Base-by-base conservation (phyloP, 192 early-diverging fungal species). In the Entomortierella beljakovae region DNA sequence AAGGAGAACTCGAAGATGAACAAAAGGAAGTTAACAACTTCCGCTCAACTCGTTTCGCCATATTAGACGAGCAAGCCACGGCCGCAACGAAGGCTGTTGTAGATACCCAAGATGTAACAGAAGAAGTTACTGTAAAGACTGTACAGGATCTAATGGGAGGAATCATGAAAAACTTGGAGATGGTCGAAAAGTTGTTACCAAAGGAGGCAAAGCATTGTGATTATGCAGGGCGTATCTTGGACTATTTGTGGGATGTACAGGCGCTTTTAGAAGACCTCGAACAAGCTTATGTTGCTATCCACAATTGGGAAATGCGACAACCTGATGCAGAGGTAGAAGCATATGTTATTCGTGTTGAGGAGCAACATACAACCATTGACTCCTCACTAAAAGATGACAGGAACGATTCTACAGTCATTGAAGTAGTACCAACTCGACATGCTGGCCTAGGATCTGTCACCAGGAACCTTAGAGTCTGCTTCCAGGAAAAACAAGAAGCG, bases 11-110 rank as follows among this genome's bases (percentile, higher is more conserved):
- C 9, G 38, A 35, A 32, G 74, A 77, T 16, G 74, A 77, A 11
- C 74, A 69, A 16, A 42, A 51, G 25, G 74, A 77, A 22, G 74
- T 77, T 52, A 77, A 25, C 15, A 46, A 42, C 7, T 77, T 77
- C 66, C 74, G 74, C 3, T 49, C 53, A n/a, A 77, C 66, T 18
- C 66, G 74, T 13, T 69, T 77, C 20, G 74, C 74, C 15, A 77
- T 69, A 42, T 49, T 77, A 16, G 65, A 77, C 31, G 74, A 77
- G 35, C 74, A 77, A n/a, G 74, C 66, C 34, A 62, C 64, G 56
- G 65, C 55, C 1, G 66, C 64, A 3, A 69, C 59, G 46, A 57
- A 77, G 54, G 37, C 46, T 8, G 29, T 77, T 6, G 55, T 20
- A 0, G 66, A 77, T 3, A 77, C 65, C 0, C 52, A 77, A 13